Conservation (phyloP, 2,329 filamentous ascomycete genomes). For the Myriosclerotinia duriaeana region DNA sequence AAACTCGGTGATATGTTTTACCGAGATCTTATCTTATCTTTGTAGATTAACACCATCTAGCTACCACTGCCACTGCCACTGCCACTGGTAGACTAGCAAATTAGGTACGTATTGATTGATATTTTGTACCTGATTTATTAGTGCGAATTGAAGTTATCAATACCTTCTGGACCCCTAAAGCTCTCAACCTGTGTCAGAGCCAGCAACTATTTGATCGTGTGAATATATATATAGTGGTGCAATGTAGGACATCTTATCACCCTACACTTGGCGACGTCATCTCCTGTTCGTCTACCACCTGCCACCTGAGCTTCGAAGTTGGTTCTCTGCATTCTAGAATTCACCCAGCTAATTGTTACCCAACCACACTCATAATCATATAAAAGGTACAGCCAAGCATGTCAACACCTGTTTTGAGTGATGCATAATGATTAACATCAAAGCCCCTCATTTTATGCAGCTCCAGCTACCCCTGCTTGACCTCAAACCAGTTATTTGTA, state of each 20-base stretch:
- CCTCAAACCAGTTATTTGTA: conserved; percentile 11
- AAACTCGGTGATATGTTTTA: not conserved
- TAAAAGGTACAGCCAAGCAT: conserved; percentile 3
- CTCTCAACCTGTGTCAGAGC: not conserved
- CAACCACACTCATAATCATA: not conserved
- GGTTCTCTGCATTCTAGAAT: not conserved
- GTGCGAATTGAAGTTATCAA: not conserved
- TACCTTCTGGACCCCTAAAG: not conserved
- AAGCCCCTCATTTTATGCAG: conserved; percentile 19
- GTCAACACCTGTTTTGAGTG: conserved; percentile 15
- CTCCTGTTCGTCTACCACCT: not conserved
- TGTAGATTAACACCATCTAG: too few species aligned
- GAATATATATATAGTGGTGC: not conserved
- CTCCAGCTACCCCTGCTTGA: conserved; percentile 12
- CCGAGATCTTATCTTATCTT: conserved; percentile 23
- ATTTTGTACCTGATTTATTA: conserved; percentile 17
- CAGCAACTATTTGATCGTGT: not conserved
- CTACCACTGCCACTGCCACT: too few species aligned
- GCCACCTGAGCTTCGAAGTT: not conserved
- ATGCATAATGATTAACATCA: not conserved
- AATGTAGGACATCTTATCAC: not conserved
- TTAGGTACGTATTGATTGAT: conserved; percentile 1
- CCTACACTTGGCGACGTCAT: not conserved
- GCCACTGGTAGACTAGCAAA: not conserved
- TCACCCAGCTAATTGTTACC: not conserved